Conservation (phyloP, 345 rosid species). For the Lepidium sativum region DNA sequence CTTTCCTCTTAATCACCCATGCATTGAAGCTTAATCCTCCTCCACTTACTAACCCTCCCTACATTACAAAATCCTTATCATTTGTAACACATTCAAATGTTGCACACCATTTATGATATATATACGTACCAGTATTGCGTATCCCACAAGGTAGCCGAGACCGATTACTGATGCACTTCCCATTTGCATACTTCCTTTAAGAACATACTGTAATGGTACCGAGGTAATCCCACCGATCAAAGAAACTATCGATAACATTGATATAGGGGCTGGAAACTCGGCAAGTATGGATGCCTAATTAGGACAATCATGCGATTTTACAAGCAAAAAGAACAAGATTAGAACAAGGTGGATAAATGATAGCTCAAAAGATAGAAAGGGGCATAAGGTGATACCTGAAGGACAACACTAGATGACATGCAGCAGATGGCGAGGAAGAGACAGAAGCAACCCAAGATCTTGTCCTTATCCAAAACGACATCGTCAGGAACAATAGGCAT, state of each 20-base stretch:
- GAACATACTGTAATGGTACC: constrained; percentile 36
- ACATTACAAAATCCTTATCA: no score
- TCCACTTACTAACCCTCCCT: no score
- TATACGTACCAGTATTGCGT: no score
- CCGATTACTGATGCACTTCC: constrained; percentile 40
- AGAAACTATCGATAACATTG: constrained; percentile 55
- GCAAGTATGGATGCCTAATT: constrained; percentile 58
- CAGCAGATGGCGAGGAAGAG: constrained; percentile 56
- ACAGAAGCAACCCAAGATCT: constrained; percentile 60
- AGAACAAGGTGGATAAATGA: neutral
- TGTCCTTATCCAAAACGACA: constrained; percentile 33
- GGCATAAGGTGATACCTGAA: constrained; percentile 48
- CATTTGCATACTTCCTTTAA: constrained; percentile 34
- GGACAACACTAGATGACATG: constrained; percentile 51
- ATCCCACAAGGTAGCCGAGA: constrained; percentile 33
- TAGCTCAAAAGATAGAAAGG: neutral
- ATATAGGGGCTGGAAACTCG: constrained; percentile 81
- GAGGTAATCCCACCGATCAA: constrained; percentile 57
- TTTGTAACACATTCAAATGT: no score
- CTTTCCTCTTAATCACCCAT: constrained; percentile 84
- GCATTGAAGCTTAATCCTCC: constrained; percentile 64
- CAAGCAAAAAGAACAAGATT: neutral
- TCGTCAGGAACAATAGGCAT: constrained; percentile 14
- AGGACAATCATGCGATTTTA: neutral
- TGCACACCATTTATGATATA: no score